Percentiles rank a stretch among this genome's conserved stretches.
These are phyloP conservation scores for Rhamnella rubrinervis DNA, from an alignment of 331 rosid genomes.

Conservation along the genomic window DNA sequence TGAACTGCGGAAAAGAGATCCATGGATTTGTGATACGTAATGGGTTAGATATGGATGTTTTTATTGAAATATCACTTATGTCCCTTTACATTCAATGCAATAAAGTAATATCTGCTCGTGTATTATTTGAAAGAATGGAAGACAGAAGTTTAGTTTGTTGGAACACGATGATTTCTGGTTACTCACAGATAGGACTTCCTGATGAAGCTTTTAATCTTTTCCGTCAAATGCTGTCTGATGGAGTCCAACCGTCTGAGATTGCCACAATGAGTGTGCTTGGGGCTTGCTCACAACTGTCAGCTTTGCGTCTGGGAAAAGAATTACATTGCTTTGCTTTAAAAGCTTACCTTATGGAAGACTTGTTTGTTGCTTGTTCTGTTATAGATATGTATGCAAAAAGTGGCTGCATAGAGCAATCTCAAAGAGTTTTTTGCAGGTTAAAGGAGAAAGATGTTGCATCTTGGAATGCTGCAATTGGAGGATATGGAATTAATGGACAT, in stretches of 20 bases:
- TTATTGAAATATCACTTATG: constrained; percentile 62
- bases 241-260: constrained; percentile 46
- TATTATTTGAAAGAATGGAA: constrained; percentile 48
- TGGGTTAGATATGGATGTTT: constrained; percentile 60
- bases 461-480: constrained; percentile 80
- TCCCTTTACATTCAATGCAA: constrained; percentile 58
- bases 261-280: constrained; percentile 49
- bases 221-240: constrained; percentile 54
- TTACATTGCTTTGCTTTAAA: constrained; percentile 66
- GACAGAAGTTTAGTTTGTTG: constrained; percentile 54
- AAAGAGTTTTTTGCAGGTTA: constrained; percentile 46
- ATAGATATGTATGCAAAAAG: constrained; percentile 88
- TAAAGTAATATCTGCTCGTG: constrained; percentile 38
- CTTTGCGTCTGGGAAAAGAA: constrained; percentile 72
- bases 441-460: constrained; percentile 50
- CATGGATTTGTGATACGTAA: constrained; percentile 69
- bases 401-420: constrained; percentile 71
- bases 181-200: constrained; percentile 62
- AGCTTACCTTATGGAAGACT: constrained; percentile 42
- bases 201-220: constrained; percentile 57
- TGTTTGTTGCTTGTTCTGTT: constrained; percentile 67
- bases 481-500: constrained; percentile 77
- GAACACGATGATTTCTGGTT: constrained; percentile 72
- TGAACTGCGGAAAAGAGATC: constrained; percentile 55
- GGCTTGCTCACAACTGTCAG: constrained; percentile 72